A percentile compares a stretch with the other conserved stretches of the same genome.
Conservation (phyloP, 1,284 basidiomycete species). For the Abortiporus biennis region DNA sequence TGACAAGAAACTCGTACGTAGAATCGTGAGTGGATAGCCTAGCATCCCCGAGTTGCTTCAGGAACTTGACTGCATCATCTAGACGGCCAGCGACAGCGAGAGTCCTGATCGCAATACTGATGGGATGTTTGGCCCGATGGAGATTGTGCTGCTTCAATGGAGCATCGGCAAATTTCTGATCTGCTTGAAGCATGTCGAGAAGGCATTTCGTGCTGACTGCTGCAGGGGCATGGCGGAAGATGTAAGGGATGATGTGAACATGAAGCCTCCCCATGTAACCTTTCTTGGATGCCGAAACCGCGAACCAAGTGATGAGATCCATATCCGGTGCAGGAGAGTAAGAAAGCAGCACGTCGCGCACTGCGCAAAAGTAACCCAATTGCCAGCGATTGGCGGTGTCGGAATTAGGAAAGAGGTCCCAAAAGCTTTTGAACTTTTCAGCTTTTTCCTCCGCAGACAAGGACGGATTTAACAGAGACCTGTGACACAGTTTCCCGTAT, state of each 20-base stretch:
- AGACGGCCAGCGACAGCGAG: constrained; percentile 12
- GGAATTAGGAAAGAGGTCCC: constrained; percentile 30
- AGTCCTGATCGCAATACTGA: constrained; percentile 15
- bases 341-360: constrained; percentile 10
- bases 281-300: constrained; percentile 20
- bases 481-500: constrained; percentile 27
- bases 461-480: constrained; percentile 12
- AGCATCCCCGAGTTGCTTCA: constrained; percentile 9
- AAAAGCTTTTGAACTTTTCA: constrained; percentile 30
- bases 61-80: constrained; percentile 13
- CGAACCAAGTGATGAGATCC: constrained; percentile 18
- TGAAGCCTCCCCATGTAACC: constrained; percentile 18
- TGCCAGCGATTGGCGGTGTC: neutral
- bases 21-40: neutral
- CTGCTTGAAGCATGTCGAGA: constrained; percentile 13
- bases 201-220: constrained; percentile 16
- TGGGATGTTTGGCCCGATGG: constrained; percentile 6
- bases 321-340: constrained; percentile 15
- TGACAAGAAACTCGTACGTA: neutral
- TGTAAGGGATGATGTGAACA: constrained; percentile 8
- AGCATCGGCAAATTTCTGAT: neutral
- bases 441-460: constrained; percentile 15
- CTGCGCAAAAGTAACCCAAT: neutral
- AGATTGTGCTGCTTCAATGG: neutral
- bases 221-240: constrained; percentile 18